A percentile compares a stretch with the other conserved stretches of the same genome.
Conservation (phyloP, 2,329 filamentous ascomycete species). For the Xylariales sp. region DNA sequence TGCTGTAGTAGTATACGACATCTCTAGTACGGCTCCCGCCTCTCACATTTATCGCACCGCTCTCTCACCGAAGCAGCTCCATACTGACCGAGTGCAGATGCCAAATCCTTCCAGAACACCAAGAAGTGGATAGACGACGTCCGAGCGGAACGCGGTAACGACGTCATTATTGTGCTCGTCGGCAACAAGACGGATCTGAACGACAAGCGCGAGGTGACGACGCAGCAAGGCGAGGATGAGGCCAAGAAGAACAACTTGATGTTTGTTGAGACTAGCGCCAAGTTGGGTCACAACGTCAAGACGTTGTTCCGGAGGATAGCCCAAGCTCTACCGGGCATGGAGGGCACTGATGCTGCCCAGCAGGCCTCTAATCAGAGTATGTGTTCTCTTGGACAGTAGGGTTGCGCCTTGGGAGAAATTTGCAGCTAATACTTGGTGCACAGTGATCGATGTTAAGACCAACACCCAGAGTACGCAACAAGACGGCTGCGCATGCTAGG, state of each 20-base stretch:
- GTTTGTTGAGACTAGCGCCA: conserved; percentile 98
- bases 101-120: conserved; percentile 97
- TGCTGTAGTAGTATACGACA: conserved; percentile 97
- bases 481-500: conserved; percentile 67
- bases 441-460: conserved; percentile 93
- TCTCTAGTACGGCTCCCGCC: conserved; percentile 83
- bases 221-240: conserved; percentile 93
- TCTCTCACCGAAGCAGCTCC: too few relatives aligned
- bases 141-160: conserved; percentile 90
- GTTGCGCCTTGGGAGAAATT: too few relatives aligned
- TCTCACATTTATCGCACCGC: too few relatives aligned
- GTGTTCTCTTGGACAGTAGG: too few relatives aligned
- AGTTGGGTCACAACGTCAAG: conserved; percentile 97
- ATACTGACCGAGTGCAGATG: too few relatives aligned
- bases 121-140: conserved; percentile 99
- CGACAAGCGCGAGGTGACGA: conserved; percentile 96
- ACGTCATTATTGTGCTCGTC: conserved; percentile 97
- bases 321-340: conserved; percentile 95
- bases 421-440: too few relatives aligned
- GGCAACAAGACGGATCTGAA: conserved; percentile 99
- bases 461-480: conserved; percentile 65
- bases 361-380: conserved; percentile 72
- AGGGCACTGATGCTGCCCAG: conserved; percentile 75
- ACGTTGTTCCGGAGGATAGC: conserved; percentile 96
- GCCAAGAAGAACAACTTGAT: conserved; percentile 97